Evolutionary conservation across 2,329 filamentous ascomycete genomes (phyloP).

Genomic region (Ophiocordyceps camponoti-floridani): DNA sequence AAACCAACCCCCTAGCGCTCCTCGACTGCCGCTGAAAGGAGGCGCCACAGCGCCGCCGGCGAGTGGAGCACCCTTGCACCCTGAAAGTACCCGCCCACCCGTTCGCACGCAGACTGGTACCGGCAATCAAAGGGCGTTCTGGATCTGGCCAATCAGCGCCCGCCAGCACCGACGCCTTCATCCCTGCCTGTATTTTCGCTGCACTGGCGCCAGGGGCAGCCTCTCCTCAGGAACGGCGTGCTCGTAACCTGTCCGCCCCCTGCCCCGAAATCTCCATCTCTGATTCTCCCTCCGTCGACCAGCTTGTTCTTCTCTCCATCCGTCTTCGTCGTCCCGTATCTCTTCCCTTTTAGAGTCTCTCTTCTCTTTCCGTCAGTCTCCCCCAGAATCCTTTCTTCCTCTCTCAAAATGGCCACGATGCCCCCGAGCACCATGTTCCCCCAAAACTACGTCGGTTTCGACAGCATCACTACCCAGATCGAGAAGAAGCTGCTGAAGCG

Average conservation of each 20-base stretch:
- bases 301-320: constrained; percentile 1
- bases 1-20: no score
- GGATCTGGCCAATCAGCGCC: neutral
- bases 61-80: neutral
- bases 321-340: neutral
- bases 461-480: constrained; percentile 98
- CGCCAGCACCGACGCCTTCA: neutral
- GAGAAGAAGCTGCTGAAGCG: constrained; percentile 99
- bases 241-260: no score
- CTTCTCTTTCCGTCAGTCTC: constrained; percentile 6
- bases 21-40: no score
- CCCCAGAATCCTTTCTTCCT: neutral
- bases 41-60: neutral
- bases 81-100: no score
- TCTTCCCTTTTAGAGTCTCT: constrained; percentile 1
- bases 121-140: neutral
- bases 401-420: constrained; percentile 38
- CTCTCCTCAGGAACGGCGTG: neutral
- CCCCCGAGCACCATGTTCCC: constrained; percentile 59
- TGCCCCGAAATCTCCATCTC: constrained; percentile 1
- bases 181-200: neutral
- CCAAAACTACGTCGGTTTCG: constrained; percentile 98
- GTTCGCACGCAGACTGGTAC: neutral
- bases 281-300: constrained; percentile 1
- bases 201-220: neutral